Conservation (phyloP, 1,284 basidiomycete species). For the Sporisorium graminicola region DNA sequence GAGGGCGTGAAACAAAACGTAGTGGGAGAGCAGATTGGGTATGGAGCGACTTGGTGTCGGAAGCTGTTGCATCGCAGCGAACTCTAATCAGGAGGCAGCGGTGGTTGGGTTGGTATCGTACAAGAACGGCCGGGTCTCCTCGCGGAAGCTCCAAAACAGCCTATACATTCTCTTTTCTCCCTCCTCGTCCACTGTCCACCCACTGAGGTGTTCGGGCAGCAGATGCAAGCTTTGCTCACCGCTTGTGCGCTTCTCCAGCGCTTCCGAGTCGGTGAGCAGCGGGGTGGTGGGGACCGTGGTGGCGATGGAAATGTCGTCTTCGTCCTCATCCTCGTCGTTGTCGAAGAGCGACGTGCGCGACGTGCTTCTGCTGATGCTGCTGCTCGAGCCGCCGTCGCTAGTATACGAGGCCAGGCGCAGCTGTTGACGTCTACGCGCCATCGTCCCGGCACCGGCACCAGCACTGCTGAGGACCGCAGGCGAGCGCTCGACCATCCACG, state of each 20-base stretch:
- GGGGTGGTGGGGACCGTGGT: constrained; percentile 30
- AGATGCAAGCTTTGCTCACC: constrained; percentile 5
- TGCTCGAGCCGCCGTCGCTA: constrained; percentile 19
- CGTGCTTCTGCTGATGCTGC: constrained; percentile 27
- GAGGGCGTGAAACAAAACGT: neutral
- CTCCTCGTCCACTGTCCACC: constrained; percentile 25
- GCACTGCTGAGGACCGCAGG: constrained; percentile 31
- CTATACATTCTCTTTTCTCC: constrained; percentile 32
- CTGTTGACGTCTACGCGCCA: constrained; percentile 13
- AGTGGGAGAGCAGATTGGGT: neutral
- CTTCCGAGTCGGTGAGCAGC: constrained; percentile 11
- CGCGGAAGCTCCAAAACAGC: constrained; percentile 33
- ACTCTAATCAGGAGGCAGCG: neutral
- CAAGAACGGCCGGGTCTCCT: constrained; percentile 35
- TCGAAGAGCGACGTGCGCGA: constrained; percentile 33
- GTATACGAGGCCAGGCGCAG: constrained; percentile 35
- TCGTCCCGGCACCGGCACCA: neutral
- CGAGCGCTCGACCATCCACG: constrained; percentile 63
- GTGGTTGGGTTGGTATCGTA: constrained; percentile 20
- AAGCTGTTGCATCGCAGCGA: neutral
- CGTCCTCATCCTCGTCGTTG: constrained; percentile 7
- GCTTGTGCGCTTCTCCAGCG: neutral
- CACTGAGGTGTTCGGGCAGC: constrained; percentile 14
- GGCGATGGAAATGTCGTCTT: constrained; percentile 12
- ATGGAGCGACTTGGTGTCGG: neutral